phyloP scores from a whole-genome alignment of 768 basidiomycete genomes.

The Lyophyllum semitale region DNA sequence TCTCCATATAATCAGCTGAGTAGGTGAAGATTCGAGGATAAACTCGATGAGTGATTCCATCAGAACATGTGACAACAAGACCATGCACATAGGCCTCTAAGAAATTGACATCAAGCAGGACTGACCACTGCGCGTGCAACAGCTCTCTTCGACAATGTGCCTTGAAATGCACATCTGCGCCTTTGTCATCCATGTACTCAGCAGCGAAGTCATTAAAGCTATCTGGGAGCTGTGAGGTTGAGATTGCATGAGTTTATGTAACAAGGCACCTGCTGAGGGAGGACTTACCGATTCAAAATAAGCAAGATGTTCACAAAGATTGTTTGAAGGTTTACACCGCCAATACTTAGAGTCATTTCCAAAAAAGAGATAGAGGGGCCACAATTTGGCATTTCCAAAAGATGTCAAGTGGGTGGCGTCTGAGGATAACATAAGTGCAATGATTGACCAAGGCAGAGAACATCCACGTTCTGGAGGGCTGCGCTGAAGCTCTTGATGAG shows the following conservation, averaged over 20 bases:
- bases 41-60: background rate
- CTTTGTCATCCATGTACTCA: too few species aligned
- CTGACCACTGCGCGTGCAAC: background rate
- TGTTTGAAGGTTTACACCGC: background rate
- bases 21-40: background rate
- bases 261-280: background rate
- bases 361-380: conserved; percentile 1
- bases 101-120: background rate
- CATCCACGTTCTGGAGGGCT: too few species aligned
- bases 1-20: background rate
- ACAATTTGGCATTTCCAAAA: background rate
- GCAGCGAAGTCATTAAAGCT: too few species aligned
- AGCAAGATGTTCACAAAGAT: background rate
- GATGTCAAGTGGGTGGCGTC: background rate
- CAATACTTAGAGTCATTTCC: background rate
- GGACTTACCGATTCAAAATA: background rate
- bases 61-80: too few species aligned
- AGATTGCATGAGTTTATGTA: too few species aligned
- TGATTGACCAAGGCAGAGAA: too few species aligned
- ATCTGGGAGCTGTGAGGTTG: too few species aligned
- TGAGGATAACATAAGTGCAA: background rate
- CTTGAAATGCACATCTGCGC: too few species aligned
- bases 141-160: background rate
- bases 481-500: too few species aligned
- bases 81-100: background rate